phyloP scores from a whole-genome alignment of 2,329 filamentous ascomycete genomes.

The Cladophialophora immunda region DNA sequence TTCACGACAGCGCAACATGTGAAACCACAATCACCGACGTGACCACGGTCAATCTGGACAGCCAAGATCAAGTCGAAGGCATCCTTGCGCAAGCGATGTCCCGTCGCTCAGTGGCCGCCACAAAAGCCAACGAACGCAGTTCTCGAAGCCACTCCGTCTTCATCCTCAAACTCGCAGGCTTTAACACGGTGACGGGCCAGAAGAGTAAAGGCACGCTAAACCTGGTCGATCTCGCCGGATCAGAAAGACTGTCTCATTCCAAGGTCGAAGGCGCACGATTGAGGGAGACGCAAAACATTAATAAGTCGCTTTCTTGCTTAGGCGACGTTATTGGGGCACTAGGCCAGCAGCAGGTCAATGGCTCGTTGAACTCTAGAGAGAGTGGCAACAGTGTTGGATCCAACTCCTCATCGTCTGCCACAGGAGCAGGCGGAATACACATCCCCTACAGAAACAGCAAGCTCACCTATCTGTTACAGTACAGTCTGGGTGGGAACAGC shows the following conservation, averaged over 20 bases:
- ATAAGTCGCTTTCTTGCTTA: conserved; percentile 89
- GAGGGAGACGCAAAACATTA: conserved; percentile 97
- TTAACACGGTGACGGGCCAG: conserved; percentile 79
- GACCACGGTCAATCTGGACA: conserved; percentile 78
- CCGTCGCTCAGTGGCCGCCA: conserved; percentile 92
- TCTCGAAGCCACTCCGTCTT: conserved; percentile 97
- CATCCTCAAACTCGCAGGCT: conserved; percentile 75
- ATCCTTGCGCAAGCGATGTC: conserved; percentile 82
- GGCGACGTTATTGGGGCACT: conserved; percentile 94
- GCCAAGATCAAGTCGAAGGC: conserved; percentile 78
- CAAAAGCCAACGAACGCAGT: conserved; percentile 95
- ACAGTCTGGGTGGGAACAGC: conserved; percentile 91
- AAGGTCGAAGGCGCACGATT: conserved; percentile 85
- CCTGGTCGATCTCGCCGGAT: conserved; percentile 92
- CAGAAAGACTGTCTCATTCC: conserved; percentile 87
- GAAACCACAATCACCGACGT: conserved; percentile 84
- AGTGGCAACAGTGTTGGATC: conserved; percentile 25
- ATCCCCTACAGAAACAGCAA: conserved; percentile 97
- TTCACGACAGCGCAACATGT: conserved; percentile 82
- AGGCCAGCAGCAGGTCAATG: conserved; percentile 68
- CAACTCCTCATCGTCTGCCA: not conserved
- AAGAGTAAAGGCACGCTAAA: conserved; percentile 93
- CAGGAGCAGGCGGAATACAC: conserved; percentile 56
- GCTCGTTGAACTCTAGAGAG: conserved; percentile 21
- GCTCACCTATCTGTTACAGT: conserved; percentile 93